Evolutionary conservation across 1,284 basidiomycete genomes (phyloP), one percentile per base, ranked within the genome.

Genomic region (Vanrija pseudolonga): DNA sequence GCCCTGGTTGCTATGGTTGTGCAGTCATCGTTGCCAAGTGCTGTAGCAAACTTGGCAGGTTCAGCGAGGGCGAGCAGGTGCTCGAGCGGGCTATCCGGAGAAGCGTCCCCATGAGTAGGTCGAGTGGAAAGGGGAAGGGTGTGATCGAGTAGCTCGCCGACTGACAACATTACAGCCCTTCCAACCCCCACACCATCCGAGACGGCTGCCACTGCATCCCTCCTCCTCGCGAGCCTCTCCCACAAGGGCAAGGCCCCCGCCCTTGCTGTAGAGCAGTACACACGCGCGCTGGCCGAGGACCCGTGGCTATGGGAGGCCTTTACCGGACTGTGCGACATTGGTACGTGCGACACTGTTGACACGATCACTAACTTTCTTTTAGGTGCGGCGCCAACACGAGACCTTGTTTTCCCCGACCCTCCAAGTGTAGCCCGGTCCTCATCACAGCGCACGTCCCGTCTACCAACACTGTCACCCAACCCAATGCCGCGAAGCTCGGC

Each of bases 241-340:
- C 58, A 63, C 28, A 71, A 69, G 47, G 63, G 62, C 51, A 73
- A 72, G 85, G 42, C 84, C 84, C 63, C 84, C 82, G 69, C 86
- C 83, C 32, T 81, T 82, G 92, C 93, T 15, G 79, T 82, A 24
- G 72, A 78, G 50, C 86, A 85, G 68, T 94, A 89, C 71, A 80
- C 81, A 37, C 81, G 85, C 55, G 89, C 90, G 14, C 79, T 96
- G 52, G 72, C 77, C 15, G 74, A 87, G 45, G 86, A 92, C 71
- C 88, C 89, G 20, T 84, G 90, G 76, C 76, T 93, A 45, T 96
- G 92, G 92, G 93, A 97, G 73, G 93, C 93, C 1, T 90, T 94
- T 69, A 88, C 90, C 62, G 91, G 89, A 0, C 76, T 97, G 24
- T 96, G 92, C 71, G 78, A 84, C 48, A 77, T 90, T 39, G 92